Evolutionary conservation across 768 basidiomycete genomes (phyloP).

Genomic region (Amanita muscaria): DNA sequence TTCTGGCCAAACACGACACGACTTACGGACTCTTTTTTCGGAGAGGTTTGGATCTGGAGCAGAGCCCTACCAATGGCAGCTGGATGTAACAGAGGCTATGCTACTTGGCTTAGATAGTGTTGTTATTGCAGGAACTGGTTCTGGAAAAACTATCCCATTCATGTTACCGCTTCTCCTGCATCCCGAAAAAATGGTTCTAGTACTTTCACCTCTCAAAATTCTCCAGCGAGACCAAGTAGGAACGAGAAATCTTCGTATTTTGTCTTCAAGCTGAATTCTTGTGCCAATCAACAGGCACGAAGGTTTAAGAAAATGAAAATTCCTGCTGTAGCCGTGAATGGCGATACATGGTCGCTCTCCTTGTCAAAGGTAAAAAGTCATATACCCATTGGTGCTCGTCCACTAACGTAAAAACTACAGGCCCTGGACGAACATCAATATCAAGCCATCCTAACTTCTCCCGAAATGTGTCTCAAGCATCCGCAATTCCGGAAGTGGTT

Average conservation of each 20-base stretch:
- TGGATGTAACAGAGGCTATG: background rate
- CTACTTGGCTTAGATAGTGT: background rate
- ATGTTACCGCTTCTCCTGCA: conserved; percentile 22
- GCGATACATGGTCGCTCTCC: conserved; percentile 22
- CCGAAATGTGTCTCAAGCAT: too few relatives aligned
- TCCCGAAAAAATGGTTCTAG: conserved; percentile 14
- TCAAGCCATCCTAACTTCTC: conserved; percentile 24
- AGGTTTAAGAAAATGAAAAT: conserved; percentile 23
- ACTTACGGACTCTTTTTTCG: too few relatives aligned
- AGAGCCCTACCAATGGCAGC: background rate
- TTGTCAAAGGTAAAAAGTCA: conserved; percentile 26
- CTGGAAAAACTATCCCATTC: too few relatives aligned
- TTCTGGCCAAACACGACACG: too few relatives aligned
- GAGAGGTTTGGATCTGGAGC: too few relatives aligned
- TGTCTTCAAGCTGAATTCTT: conserved; percentile 17
- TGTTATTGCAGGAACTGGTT: conserved; percentile 30
- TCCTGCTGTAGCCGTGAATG: conserved; percentile 26
- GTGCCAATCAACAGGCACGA: conserved; percentile 7
- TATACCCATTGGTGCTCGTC: too few relatives aligned
- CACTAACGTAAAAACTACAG: background rate
- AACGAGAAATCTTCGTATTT: too few relatives aligned
- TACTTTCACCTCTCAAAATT: too few relatives aligned
- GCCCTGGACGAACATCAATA: conserved; percentile 3
- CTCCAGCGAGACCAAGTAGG: too few relatives aligned
- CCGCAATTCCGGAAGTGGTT: conserved; percentile 19